Percentiles rank a stretch among this genome's conserved stretches.
These are phyloP conservation scores for Yamagishiella unicocca DNA, from an alignment of 139 green algal genomes.

Conservation along the genomic window DNA sequence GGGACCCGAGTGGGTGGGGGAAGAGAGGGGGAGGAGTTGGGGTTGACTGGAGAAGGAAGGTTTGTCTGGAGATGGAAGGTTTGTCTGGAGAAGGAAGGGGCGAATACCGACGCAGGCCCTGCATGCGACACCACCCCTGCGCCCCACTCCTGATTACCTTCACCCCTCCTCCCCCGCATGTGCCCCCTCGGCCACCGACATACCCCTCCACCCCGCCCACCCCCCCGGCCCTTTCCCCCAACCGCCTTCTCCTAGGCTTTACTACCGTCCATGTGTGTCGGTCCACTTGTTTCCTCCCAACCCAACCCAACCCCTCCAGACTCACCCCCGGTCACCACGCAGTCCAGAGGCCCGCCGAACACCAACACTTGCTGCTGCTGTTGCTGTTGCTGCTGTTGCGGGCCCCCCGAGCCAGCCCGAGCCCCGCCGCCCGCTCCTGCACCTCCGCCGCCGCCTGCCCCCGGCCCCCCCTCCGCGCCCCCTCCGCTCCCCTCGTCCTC, in stretches of 20 bases:
- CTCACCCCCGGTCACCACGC: slow-evolving; percentile 25
- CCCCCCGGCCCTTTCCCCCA: not conserved
- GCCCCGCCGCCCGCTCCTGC: not conserved
- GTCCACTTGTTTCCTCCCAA: too few species aligned
- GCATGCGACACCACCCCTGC: too few species aligned
- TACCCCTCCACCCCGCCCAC: not conserved
- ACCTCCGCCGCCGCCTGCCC: not conserved
- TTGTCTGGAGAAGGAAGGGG: not conserved
- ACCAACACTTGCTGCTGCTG: not conserved
- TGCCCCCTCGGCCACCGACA: too few species aligned
- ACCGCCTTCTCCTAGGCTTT: not conserved
- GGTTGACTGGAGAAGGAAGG: too few species aligned
- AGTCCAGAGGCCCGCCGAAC: slow-evolving; percentile 15
- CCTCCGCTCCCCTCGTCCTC: slow-evolving; percentile 25
- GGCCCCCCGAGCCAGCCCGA: not conserved
- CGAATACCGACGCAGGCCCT: too few species aligned
- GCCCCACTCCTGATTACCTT: too few species aligned
- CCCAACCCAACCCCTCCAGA: too few species aligned
- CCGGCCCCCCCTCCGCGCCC: not conserved
- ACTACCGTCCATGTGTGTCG: too few species aligned
- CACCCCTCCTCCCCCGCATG: too few species aligned
- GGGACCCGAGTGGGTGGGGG: too few species aligned
- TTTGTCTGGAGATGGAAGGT: too few species aligned
- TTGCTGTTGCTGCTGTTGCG: not conserved
- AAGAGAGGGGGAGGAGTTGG: too few species aligned